Evolutionary conservation across 306 rosid genomes (phyloP), one percentile per base, ranked within the genome.

Genomic region (Sindora glabra): DNA sequence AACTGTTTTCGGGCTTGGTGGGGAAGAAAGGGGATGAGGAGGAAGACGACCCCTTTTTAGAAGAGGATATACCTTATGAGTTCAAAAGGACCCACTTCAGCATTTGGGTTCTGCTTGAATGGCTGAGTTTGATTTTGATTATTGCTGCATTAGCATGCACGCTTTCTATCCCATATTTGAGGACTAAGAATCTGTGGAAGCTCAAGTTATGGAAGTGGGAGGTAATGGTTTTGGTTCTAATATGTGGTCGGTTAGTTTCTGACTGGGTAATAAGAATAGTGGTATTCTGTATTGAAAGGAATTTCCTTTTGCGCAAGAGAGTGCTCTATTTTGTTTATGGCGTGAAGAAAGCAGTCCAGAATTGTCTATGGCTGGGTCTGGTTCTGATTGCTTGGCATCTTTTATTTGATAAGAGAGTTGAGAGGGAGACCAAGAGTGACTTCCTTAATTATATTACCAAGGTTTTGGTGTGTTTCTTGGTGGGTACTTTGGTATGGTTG

Each of bases 281-380:
- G 0, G 97, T 90, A n/a, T 90, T 71, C 61, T 90, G 68, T 26
- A 65, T 82, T 4, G 97, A 90, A 38, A 84, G 87, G 72, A 90
- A 86, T 56, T 90, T 90, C 36, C 72, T 86, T 32, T 52, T 86
- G 56, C 79, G 97, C 5, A 90, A 90, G 62, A 67, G 79, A 56
- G 86, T 90, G 5, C 62, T 90, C 34, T 90, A 90, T 75, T 90
- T 90, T 30, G 97, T 90, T 2, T 86, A 90, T 60, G 97, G 97
- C 36, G 74, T 90, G 19, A 70, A 58, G 52, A 84, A 71, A 41
- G 77, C 97, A 1, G 97, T 86, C 25, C 95, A 84, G 67, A 84
- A 86, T 38, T 80, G 90, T 30, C 46, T 90, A 0, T 90, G 95
- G 97, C 74, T 90, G 19, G 95, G 95, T 3, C 90, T 90, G 10